phyloP scores from a whole-genome alignment of 306 rosid genomes.

The Mimosa pudica region DNA sequence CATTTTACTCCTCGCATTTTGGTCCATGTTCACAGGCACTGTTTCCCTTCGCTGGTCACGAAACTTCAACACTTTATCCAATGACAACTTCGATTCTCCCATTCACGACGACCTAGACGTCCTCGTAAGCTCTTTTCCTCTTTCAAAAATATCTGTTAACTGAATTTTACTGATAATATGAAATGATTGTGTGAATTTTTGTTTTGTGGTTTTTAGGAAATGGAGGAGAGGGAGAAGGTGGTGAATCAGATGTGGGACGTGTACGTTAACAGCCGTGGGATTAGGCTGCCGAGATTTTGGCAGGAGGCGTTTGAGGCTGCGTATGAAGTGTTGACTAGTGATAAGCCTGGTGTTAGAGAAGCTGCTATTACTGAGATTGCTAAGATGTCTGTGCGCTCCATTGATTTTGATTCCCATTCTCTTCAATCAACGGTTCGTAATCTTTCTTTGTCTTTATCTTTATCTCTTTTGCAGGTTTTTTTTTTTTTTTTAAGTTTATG shows the following conservation, averaged over 20 bases:
- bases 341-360: slow-evolving; percentile 72
- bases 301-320: slow-evolving; percentile 97
- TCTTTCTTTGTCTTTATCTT: not conserved
- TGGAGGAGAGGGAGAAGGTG: slow-evolving; percentile 99
- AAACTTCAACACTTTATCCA: slow-evolving; percentile 69
- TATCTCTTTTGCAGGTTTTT: not conserved
- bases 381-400: slow-evolving; percentile 85
- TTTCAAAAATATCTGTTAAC: slow-evolving; percentile 34
- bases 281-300: slow-evolving; percentile 92
- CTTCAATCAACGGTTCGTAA: slow-evolving; percentile 74
- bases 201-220: slow-evolving; percentile 56
- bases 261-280: slow-evolving; percentile 88
- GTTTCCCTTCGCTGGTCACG: slow-evolving; percentile 97
- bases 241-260: slow-evolving; percentile 99
- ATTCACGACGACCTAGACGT: slow-evolving; percentile 91
- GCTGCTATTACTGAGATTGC: slow-evolving; percentile 87
- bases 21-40: slow-evolving; percentile 99
- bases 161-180: slow-evolving; percentile 16
- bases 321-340: slow-evolving; percentile 85
- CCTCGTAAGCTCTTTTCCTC: slow-evolving; percentile 56
- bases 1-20: slow-evolving; percentile 85
- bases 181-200: not conserved
- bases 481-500: not conserved
- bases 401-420: slow-evolving; percentile 76
- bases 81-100: slow-evolving; percentile 54